Base-by-base conservation (phyloP, 129 eudicot genomes). In the Smallanthus sonchifolius region DNA sequence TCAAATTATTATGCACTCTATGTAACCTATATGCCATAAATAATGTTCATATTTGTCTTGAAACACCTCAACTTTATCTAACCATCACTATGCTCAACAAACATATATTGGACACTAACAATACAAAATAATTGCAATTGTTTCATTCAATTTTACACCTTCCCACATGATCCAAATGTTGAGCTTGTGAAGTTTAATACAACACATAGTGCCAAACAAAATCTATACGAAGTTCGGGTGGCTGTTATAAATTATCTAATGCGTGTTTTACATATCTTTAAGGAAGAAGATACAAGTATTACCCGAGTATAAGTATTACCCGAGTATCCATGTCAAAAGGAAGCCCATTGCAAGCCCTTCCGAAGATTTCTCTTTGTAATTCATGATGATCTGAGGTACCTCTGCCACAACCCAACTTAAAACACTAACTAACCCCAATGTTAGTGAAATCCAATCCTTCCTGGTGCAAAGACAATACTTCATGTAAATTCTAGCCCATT, bases 391-490 rank as follows among this genome's bases (percentile, higher is more conserved):
- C 61, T 90, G 96, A 40, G 96, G 96, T 78, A 90, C 64, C 75
- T 90, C 96, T 35, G 96, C 92, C 37, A 87, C 86, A 80, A 82
- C 80, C 96, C 96, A 90, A 75, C 90, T 79, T 11, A 85, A 5
- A 45, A 87, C 87, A 85, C 96, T 90, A 37, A 85, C 7, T 37
- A 87, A 6, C 17, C 96, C 96, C 81, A 90, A 73, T 5, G 74
- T 74, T 48, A 90, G 52, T 2, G 96, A 90, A 55, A 89, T 63
- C 52, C 77, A 83, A 73, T 86, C 92, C 74, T 77, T 82, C 56
- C 55, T 80, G 73, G 80, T 60, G 73, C 96, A 89, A 51, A 89
- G 80, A 76, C 92, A 86, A 61, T 86, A 85, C 13, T 75, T 73
- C 80, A 89, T 74, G 48, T 82, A 63, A 66, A 67, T 62, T 52